Conservation (phyloP, 306 rosid genomes). For the Fagus crenata region DNA sequence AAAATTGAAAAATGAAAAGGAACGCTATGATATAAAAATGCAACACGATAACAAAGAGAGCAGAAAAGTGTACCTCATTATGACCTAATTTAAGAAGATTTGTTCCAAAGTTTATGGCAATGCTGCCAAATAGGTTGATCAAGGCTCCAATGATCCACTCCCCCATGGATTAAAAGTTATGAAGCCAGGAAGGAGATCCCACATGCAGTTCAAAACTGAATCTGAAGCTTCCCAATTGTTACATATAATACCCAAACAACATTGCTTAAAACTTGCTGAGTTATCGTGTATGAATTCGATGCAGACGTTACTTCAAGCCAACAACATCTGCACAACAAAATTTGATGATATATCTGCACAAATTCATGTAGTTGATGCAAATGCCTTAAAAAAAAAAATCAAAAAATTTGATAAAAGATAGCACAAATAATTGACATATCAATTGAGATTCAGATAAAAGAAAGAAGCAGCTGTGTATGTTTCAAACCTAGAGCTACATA, state of each 20-base stretch:
- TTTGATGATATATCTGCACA: background rate
- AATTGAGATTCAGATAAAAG: background rate
- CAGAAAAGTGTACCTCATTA: slow-evolving; percentile 61
- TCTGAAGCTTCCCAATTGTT: slow-evolving; percentile 26
- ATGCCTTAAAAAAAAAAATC: background rate
- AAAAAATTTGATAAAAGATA: background rate
- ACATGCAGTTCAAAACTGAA: slow-evolving; percentile 51
- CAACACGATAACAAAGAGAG: background rate
- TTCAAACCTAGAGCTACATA: background rate
- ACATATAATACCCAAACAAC: background rate
- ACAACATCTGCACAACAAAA: background rate
- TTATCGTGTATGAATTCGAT: slow-evolving; percentile 21
- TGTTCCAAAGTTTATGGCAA: slow-evolving; percentile 94
- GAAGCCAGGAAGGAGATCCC: slow-evolving; percentile 39
- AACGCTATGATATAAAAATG: background rate
- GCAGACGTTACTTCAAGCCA: slow-evolving; percentile 6
- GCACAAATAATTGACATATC: background rate
- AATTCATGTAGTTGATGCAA: background rate
- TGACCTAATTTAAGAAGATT: slow-evolving; percentile 97
- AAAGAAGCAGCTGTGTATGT: background rate
- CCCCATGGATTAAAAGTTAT: slow-evolving; percentile 66
- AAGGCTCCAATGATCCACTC: slow-evolving; percentile 98
- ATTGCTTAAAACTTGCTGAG: slow-evolving; percentile 11
- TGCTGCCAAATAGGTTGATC: slow-evolving; percentile 93
- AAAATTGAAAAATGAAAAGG: background rate